phyloP scores from a whole-genome alignment of 1,139 yeast genomes.

The Yamadazyma triangularis region DNA sequence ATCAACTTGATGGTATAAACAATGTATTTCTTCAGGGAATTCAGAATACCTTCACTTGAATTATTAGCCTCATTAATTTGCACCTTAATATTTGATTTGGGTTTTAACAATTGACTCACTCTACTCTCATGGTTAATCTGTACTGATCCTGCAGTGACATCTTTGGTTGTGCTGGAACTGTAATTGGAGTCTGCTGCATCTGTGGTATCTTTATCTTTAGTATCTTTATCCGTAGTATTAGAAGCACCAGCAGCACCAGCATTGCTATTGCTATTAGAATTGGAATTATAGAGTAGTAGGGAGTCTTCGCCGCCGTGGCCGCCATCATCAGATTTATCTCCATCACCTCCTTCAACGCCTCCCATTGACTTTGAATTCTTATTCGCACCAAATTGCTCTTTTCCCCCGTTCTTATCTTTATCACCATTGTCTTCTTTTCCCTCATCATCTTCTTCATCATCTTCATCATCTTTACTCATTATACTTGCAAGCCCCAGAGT shows the following conservation, averaged over 20 bases:
- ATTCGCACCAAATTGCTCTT: conserved; percentile 1
- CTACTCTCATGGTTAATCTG: conserved; percentile 36
- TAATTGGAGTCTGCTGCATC: too few species aligned
- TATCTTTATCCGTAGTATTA: conserved; percentile 4
- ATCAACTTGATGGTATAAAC: conserved; percentile 72
- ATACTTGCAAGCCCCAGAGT: conserved; percentile 14
- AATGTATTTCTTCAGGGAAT: conserved; percentile 60
- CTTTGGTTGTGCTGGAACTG: too few species aligned
- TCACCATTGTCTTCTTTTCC: conserved; percentile 5
- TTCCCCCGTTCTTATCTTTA: too few species aligned
- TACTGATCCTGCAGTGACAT: too few species aligned
- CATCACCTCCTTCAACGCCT: too few species aligned
- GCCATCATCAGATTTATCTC: conserved; percentile 11
- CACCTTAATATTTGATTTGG: conserved; percentile 33
- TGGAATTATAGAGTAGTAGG: conserved; percentile 18
- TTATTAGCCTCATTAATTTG: conserved; percentile 74
- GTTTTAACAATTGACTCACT: conserved; percentile 31
- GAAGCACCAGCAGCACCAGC: not conserved
- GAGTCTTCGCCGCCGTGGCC: conserved; percentile 22
- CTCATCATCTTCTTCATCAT: conserved; percentile 3
- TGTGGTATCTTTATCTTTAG: too few species aligned
- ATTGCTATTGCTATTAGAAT: not conserved
- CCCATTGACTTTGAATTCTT: too few species aligned
- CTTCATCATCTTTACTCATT: conserved; percentile 4
- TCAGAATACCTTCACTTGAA: conserved; percentile 64